Evolutionary conservation across 2,329 filamentous ascomycete genomes (phyloP).

Genomic region (Fusarium anthophilum): DNA sequence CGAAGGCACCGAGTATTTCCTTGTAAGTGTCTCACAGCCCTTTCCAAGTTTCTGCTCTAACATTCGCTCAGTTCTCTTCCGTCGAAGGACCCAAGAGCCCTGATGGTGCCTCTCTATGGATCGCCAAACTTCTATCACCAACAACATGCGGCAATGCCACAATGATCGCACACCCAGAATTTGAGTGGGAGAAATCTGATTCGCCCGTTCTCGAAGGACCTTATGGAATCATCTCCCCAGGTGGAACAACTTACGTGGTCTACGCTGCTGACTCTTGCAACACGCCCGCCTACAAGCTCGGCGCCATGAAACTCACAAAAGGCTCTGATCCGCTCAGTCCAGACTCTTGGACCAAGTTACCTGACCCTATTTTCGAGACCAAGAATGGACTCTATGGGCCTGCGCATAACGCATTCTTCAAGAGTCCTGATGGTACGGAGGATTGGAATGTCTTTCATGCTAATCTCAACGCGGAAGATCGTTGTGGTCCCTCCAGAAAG

Average conservation of each 20-base stretch:
- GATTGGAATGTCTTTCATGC: background rate
- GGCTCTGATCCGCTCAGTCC: background rate
- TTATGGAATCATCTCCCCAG: background rate
- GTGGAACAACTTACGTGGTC: background rate
- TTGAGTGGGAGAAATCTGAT: background rate
- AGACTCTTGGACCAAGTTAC: background rate
- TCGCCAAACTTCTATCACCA: background rate
- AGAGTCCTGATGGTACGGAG: background rate
- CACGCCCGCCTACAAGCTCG: background rate
- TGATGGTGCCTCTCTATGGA: background rate
- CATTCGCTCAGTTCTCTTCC: background rate
- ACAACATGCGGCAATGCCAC: background rate
- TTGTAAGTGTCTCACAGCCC: background rate
- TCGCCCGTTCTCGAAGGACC: background rate
- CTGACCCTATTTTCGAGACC: background rate
- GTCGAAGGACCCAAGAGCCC: background rate
- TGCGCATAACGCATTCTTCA: background rate
- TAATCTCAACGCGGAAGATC: background rate
- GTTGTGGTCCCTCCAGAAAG: background rate
- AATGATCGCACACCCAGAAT: background rate
- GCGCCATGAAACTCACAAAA: background rate
- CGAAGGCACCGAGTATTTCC: background rate
- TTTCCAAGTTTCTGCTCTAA: background rate
- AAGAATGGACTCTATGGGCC: background rate
- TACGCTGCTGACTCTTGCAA: background rate